Evolutionary conservation across 805 yeast genomes (phyloP).

Genomic region (Saccharomycopsis fibuligera): DNA sequence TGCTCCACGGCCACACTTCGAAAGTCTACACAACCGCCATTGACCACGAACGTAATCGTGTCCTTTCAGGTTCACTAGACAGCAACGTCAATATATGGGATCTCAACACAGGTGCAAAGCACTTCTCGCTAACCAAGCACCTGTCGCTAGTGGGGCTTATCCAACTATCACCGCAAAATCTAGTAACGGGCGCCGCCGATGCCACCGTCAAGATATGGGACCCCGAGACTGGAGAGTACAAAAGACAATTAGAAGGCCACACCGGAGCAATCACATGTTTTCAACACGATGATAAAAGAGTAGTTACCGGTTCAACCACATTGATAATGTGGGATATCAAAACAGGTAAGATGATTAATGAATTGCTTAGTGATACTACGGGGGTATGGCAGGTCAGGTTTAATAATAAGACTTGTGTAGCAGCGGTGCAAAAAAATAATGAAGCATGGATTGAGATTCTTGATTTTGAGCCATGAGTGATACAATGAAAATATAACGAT

Average conservation of each 20-base stretch:
- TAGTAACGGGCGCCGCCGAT: constrained; percentile 96
- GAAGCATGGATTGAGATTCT: constrained; percentile 77
- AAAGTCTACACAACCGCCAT: constrained; percentile 84
- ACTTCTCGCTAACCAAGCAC: constrained; percentile 77
- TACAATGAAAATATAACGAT: not conserved
- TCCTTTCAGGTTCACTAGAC: constrained; percentile 91
- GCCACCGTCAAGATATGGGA: constrained; percentile 90
- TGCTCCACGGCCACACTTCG: constrained; percentile 78
- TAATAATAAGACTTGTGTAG: constrained; percentile 77
- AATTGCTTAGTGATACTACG: constrained; percentile 69
- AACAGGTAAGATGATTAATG: constrained; percentile 69
- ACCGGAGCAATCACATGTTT: constrained; percentile 91
- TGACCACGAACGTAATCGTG: constrained; percentile 67
- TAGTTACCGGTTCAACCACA: constrained; percentile 89
- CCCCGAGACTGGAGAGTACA: constrained; percentile 64
- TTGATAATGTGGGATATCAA: constrained; percentile 80
- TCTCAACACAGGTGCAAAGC: constrained; percentile 62
- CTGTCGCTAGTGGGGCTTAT: constrained; percentile 83
- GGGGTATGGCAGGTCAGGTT: constrained; percentile 94
- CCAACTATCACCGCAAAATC: constrained; percentile 63
- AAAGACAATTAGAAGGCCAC: constrained; percentile 61
- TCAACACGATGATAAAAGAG: constrained; percentile 75
- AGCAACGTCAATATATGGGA: constrained; percentile 88
- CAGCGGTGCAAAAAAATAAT: constrained; percentile 76
- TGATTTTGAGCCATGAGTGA: constrained; percentile 53